A percentile compares a stretch with the other conserved stretches of the same genome.
These are phyloP conservation scores for Polyporus tsugae DNA, from an alignment of 1,284 basidiomycete species.

Conservation along the genomic window DNA sequence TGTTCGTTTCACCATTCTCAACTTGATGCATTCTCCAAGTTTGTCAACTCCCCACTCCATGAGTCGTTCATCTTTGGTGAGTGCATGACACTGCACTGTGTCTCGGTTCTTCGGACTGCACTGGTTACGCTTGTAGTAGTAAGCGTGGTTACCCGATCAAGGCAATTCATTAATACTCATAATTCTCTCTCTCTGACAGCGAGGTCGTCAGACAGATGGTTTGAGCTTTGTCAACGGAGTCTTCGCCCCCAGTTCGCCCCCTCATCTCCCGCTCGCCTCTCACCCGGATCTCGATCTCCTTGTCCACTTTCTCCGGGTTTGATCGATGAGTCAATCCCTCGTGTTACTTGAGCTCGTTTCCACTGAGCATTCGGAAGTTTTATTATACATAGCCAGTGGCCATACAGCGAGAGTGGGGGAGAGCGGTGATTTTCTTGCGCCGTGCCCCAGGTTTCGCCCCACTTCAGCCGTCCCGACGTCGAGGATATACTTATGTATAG, in stretches of 20 bases:
- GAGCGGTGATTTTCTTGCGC: too few relatives aligned
- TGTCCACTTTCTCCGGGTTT: not conserved
- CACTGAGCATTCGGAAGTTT: not conserved
- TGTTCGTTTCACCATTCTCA: not conserved
- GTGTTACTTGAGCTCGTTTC: not conserved
- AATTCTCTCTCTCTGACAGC: not conserved
- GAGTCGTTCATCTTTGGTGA: not conserved
- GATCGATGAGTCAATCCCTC: not conserved
- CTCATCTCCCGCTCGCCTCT: not conserved
- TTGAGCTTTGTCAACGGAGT: not conserved
- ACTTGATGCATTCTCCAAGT: not conserved
- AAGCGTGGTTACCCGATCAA: not conserved
- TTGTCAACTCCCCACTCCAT: too few relatives aligned
- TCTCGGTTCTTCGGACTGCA: not conserved
- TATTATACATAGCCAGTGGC: too few relatives aligned
- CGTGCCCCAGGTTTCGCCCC: too few relatives aligned
- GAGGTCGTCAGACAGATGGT: not conserved
- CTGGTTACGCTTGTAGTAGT: not conserved
- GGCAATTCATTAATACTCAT: not conserved
- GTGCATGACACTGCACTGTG: too few relatives aligned
- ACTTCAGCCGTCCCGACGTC: too few relatives aligned
- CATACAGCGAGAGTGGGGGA: too few relatives aligned
- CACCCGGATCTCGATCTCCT: not conserved
- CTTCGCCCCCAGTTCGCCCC: too few relatives aligned
- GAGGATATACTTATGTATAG: too few relatives aligned